Evolutionary conservation across 192 early-diverging fungal species (phyloP).

Genomic region (Rhizoclosmatium globosum): DNA sequence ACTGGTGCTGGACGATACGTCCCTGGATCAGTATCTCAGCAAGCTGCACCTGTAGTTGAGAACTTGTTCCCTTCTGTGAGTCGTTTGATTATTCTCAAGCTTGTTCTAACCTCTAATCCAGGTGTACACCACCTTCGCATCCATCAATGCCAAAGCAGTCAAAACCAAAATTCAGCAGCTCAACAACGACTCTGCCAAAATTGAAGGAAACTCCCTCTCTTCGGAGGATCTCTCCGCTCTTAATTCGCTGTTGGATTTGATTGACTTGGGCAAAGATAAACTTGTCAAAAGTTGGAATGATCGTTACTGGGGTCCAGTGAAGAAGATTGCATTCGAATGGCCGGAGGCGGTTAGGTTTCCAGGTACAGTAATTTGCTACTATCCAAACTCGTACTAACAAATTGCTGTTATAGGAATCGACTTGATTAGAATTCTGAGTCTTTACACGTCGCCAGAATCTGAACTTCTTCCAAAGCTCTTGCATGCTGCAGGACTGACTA

Average conservation of each 20-base stretch:
- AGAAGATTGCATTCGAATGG: slow-evolving; percentile 72
- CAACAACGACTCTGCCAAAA: slow-evolving; percentile 58
- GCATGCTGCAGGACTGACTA: slow-evolving; percentile 21
- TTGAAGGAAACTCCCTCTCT: slow-evolving; percentile 1
- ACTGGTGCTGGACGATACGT: slow-evolving; percentile 57
- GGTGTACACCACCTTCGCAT: slow-evolving; percentile 69
- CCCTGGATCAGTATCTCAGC: slow-evolving; percentile 6
- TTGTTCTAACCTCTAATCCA: background rate
- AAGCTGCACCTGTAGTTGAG: slow-evolving; percentile 6
- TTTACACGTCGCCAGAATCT: slow-evolving; percentile 49
- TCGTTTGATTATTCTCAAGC: background rate
- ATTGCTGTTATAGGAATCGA: slow-evolving; percentile 66
- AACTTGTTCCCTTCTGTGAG: slow-evolving; percentile 20
- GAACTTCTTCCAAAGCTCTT: slow-evolving; percentile 30
- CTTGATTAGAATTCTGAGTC: slow-evolving; percentile 74
- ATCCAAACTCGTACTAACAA: background rate
- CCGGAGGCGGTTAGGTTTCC: slow-evolving; percentile 77
- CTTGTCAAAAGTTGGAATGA: slow-evolving; percentile 47
- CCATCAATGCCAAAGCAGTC: slow-evolving; percentile 76
- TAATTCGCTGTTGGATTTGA: slow-evolving; percentile 20
- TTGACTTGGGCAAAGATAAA: slow-evolving; percentile 39
- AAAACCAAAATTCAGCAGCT: slow-evolving; percentile 78
- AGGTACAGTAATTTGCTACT: slow-evolving; percentile 35
- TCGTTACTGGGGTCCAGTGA: slow-evolving; percentile 51
- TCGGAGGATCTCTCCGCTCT: slow-evolving; percentile 29